A percentile compares a stretch with the other conserved stretches of the same genome.
These are phyloP conservation scores for Aspergillus piperis DNA, from an alignment of 2,329 filamentous ascomycete species.

Conservation along the genomic window DNA sequence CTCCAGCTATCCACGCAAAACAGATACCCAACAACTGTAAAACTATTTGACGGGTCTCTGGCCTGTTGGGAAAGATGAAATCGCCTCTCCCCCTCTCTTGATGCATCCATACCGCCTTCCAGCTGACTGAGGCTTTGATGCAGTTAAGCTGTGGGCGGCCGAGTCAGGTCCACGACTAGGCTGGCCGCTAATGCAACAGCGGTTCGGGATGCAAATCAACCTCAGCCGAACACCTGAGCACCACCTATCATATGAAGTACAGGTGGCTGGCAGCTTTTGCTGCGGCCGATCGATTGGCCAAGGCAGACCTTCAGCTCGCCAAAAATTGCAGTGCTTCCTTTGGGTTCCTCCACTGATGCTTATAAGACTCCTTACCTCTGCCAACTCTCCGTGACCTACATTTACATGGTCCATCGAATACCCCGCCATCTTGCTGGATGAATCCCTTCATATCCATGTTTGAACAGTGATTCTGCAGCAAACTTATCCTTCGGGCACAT, in stretches of 20 bases:
- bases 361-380: background rate
- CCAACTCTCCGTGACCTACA: background rate
- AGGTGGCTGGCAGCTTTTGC: background rate
- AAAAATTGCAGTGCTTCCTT: background rate
- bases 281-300: background rate
- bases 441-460: no score
- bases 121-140: background rate
- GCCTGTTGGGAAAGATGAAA: no score
- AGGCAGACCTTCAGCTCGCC: background rate
- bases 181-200: slow-evolving; percentile 3
- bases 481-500: background rate
- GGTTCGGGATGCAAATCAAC: background rate
- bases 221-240: background rate
- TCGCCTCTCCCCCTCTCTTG: background rate
- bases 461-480: no score
- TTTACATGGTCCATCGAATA: background rate
- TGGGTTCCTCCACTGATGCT: background rate
- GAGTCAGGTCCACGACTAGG: background rate
- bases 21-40: no score
- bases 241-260: background rate
- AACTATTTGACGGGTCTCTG: no score
- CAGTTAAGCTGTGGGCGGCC: background rate
- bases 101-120: background rate
- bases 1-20: no score
- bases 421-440: background rate